A percentile compares a stretch with the other conserved stretches of the same genome.
phyloP scores from a whole-genome alignment of 179 eudicot species.

The Sideroxylon spinosum region DNA sequence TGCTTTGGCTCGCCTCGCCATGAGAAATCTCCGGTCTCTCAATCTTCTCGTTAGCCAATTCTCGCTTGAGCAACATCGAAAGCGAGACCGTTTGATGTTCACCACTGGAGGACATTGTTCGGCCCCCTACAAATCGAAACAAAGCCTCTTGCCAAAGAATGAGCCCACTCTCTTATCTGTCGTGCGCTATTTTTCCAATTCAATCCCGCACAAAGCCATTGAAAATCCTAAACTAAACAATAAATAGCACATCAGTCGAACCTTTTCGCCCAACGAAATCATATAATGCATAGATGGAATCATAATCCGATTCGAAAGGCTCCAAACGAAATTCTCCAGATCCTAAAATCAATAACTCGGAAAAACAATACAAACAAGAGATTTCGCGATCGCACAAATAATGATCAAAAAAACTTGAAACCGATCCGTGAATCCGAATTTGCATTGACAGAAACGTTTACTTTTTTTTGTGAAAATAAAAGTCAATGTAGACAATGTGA shows the following conservation, averaged over 20 bases:
- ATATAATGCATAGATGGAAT: neutral
- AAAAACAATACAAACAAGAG: too few relatives aligned
- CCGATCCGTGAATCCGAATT: too few relatives aligned
- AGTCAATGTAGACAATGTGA: slow-evolving; percentile 4
- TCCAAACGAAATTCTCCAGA: neutral
- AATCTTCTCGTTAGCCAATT: slow-evolving; percentile 67
- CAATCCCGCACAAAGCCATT: slow-evolving; percentile 15
- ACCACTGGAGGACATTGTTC: slow-evolving; percentile 64
- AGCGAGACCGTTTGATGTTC: slow-evolving; percentile 86
- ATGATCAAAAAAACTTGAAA: too few relatives aligned
- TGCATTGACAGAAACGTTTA: too few relatives aligned
- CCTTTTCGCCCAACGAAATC: neutral
- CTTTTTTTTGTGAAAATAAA: too few relatives aligned
- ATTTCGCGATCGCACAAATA: too few relatives aligned
- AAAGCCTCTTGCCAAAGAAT: neutral
- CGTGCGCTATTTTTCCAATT: slow-evolving; percentile 5
- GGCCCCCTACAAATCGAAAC: slow-evolving; percentile 18
- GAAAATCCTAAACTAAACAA: slow-evolving; percentile 15
- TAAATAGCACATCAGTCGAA: slow-evolving; percentile 8
- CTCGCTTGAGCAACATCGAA: slow-evolving; percentile 73
- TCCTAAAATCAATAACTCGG: neutral
- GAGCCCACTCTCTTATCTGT: slow-evolving; percentile 6
- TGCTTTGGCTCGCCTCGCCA: slow-evolving; percentile 79
- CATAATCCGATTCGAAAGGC: neutral
- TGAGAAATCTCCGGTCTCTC: slow-evolving; percentile 63